A percentile compares a stretch with the other conserved stretches of the same genome.
These are phyloP conservation scores for Lipomyces chichibuensis DNA, from an alignment of 805 yeast genomes.

Conservation along the genomic window DNA sequence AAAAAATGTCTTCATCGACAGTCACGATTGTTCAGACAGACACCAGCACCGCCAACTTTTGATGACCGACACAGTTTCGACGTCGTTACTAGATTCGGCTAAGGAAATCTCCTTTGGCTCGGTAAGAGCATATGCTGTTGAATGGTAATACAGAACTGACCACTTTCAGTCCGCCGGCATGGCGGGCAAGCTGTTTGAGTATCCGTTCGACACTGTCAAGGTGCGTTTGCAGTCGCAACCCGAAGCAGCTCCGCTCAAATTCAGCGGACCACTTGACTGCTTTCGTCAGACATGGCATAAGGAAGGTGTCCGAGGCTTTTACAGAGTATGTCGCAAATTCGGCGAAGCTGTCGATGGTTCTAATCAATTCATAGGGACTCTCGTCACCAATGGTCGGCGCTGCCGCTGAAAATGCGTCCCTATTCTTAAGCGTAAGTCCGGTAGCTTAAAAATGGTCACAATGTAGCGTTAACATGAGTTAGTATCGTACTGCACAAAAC, in stretches of 20 bases:
- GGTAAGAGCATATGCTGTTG: slow-evolving; percentile 8
- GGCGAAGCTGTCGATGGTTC: background rate
- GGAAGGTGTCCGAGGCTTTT: slow-evolving; percentile 82
- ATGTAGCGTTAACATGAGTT: slow-evolving; percentile 9
- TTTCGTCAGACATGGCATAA: slow-evolving; percentile 59
- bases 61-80: slow-evolving; percentile 1
- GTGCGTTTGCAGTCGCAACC: slow-evolving; percentile 84
- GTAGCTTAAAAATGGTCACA: background rate
- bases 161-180: slow-evolving; percentile 63
- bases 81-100: slow-evolving; percentile 17
- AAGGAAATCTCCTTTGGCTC: slow-evolving; percentile 28
- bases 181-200: slow-evolving; percentile 80
- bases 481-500: slow-evolving; percentile 19
- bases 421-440: slow-evolving; percentile 55
- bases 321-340: slow-evolving; percentile 48
- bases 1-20: background rate
- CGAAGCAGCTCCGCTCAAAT: slow-evolving; percentile 51
- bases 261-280: slow-evolving; percentile 66
- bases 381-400: slow-evolving; percentile 87
- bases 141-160: background rate
- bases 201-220: slow-evolving; percentile 90
- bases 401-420: slow-evolving; percentile 80
- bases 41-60: background rate
- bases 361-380: slow-evolving; percentile 53
- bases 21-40: background rate